Evolutionary conservation across 306 rosid species (phyloP), one percentile per base, ranked within the genome.

Genomic region (Lotus japonicus): DNA sequence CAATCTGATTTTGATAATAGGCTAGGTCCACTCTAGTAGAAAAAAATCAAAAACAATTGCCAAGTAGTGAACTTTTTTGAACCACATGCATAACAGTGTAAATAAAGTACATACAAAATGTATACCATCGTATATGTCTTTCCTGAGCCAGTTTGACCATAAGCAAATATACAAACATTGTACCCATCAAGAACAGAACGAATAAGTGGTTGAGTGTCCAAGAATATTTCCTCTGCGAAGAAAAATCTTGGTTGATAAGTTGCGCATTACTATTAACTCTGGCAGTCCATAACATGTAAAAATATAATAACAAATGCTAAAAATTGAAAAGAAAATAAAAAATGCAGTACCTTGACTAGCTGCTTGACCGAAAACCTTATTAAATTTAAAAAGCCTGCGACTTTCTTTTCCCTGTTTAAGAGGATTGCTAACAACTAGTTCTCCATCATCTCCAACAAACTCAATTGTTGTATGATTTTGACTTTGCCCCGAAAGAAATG

Each of bases 131-230:
- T 94, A 68, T 88, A 87, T 7, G 99, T 94, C 84, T 94, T 94
- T 72, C 99, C 99, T 4, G 99, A 88, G 56, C 99, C 99, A 72
- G 99, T 94, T 84, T 94, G 99, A 72, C 99, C 99, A 68, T 94
- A 94, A 18, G 99, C 99, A 87, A 94, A 94, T 90, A 94, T 94
- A 74, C 99, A 94, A 62, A 94, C 99, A 81, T 87, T 90, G 83
- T 85, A 94, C 61, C 99, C 99, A 60, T 94, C 99, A 51, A 94
- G 95, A 49, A 94, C 97, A 69, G 97, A 90, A 43, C 97, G 92
- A 79, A 94, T 83, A 55, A 94, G 80, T 1, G 97, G 99, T 65
- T 77, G 90, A 43, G 97, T 94, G 72, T 94, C 99, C 65, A 84
- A 38, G 77, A 87, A 94, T 50, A 94, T 87, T 59, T 94, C 95